phyloP scores from a whole-genome alignment of 805 yeast species.

The Spathaspora girioi region DNA sequence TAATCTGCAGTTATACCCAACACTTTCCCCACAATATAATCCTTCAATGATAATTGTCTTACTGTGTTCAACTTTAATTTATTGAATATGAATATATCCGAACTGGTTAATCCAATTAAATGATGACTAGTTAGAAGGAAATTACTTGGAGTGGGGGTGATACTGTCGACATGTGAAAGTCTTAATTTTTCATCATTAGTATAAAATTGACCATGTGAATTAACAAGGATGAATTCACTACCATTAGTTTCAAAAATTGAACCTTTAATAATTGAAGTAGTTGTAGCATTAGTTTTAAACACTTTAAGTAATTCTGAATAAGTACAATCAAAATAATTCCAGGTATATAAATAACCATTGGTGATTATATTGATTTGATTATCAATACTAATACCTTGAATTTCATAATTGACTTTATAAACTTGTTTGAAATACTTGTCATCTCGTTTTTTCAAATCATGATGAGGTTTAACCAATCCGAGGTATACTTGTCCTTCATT shows the following conservation, averaged over 20 bases:
- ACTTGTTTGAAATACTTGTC: constrained; percentile 30
- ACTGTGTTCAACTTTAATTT: constrained; percentile 21
- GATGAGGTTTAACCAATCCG: constrained; percentile 26
- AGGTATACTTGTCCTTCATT: constrained; percentile 25
- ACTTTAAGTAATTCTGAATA: constrained; percentile 25
- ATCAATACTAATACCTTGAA: constrained; percentile 18
- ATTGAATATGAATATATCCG: constrained; percentile 20
- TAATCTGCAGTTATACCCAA: constrained; percentile 29
- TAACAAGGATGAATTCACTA: constrained; percentile 12
- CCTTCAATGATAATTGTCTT: constrained; percentile 6
- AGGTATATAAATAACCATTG: constrained; percentile 15
- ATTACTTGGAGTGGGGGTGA: constrained; percentile 5
- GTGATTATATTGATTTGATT: constrained; percentile 21
- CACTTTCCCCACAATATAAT: constrained; percentile 10
- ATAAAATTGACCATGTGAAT: constrained; percentile 7
- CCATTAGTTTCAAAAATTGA: constrained; percentile 13
- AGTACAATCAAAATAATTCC: constrained; percentile 33
- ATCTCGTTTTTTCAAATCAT: constrained; percentile 29
- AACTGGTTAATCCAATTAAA: constrained; percentile 15
- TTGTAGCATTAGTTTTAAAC: constrained; percentile 17
- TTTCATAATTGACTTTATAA: constrained; percentile 12
- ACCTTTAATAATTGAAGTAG: neutral
- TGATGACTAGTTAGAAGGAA: constrained; percentile 25
- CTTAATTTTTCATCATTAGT: constrained; percentile 31
- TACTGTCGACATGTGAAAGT: constrained; percentile 13